phyloP scores from a whole-genome alignment of 1,139 yeast genomes.

The Magnusiomyces fungicola region DNA sequence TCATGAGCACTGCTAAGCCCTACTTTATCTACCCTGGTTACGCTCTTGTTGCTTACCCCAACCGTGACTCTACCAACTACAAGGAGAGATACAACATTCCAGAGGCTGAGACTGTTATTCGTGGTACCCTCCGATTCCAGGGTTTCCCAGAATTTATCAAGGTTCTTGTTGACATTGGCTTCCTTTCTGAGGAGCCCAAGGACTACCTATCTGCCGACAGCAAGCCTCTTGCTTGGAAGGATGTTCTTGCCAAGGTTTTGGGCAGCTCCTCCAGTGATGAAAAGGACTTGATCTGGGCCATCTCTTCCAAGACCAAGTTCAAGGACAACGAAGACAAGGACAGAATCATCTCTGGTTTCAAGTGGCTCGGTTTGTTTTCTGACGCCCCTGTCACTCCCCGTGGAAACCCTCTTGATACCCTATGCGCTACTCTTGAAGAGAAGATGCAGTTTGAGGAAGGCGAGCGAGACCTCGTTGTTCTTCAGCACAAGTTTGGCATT shows the following conservation, averaged over 20 bases:
- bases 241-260: slow-evolving; percentile 68
- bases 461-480: slow-evolving; percentile 89
- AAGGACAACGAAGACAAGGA: slow-evolving; percentile 74
- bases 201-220: slow-evolving; percentile 42
- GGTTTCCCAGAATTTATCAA: slow-evolving; percentile 98
- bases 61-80: slow-evolving; percentile 94
- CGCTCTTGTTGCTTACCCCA: slow-evolving; percentile 92
- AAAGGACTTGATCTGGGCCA: slow-evolving; percentile 66
- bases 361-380: slow-evolving; percentile 91
- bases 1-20: slow-evolving; percentile 93
- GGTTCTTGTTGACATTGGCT: slow-evolving; percentile 88
- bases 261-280: slow-evolving; percentile 66
- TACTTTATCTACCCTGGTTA: slow-evolving; percentile 94
- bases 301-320: slow-evolving; percentile 72
- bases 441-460: slow-evolving; percentile 94
- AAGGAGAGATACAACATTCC: slow-evolving; percentile 89
- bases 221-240: slow-evolving; percentile 71
- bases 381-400: slow-evolving; percentile 71
- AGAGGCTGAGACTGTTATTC: slow-evolving; percentile 92
- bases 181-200: slow-evolving; percentile 69
- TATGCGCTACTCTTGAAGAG: slow-evolving; percentile 92
- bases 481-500: slow-evolving; percentile 96
- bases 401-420: slow-evolving; percentile 90
- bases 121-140: slow-evolving; percentile 96
- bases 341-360: slow-evolving; percentile 80